Evolutionary conservation across 257 asterid genomes (phyloP).

Genomic region (Cordia subcordata): DNA sequence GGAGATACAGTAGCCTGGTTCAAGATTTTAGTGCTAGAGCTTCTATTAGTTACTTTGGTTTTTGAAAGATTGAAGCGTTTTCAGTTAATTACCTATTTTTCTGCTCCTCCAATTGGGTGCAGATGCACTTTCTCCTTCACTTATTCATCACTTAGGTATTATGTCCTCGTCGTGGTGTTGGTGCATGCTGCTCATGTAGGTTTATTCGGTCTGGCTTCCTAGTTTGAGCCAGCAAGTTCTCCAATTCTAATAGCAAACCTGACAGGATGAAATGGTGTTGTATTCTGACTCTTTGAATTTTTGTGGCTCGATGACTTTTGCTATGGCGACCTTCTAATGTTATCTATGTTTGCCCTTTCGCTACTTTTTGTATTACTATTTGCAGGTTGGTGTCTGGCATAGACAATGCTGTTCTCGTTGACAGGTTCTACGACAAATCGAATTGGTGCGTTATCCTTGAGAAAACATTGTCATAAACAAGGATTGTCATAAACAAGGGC

Average conservation of each 20-base stretch:
- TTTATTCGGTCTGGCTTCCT: too few relatives aligned
- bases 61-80: too few relatives aligned
- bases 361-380: background rate
- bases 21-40: too few relatives aligned
- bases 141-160: background rate
- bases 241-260: too few relatives aligned
- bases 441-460: slow-evolving; percentile 92
- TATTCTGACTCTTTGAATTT: background rate
- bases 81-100: too few relatives aligned
- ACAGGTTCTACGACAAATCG: slow-evolving; percentile 84
- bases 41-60: background rate
- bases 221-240: too few relatives aligned
- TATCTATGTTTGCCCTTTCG: slow-evolving; percentile 5
- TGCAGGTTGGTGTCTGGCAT: slow-evolving; percentile 65
- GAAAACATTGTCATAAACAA: slow-evolving; percentile 45
- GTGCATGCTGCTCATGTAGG: too few relatives aligned
- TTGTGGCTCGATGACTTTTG: background rate
- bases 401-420: slow-evolving; percentile 67
- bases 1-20: too few relatives aligned
- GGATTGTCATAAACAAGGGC: background rate
- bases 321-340: background rate
- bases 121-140: background rate
- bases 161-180: background rate
- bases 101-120: too few relatives aligned
- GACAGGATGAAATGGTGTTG: background rate